phyloP scores from a whole-genome alignment of 2,329 filamentous ascomycete species.

The Metarhizium humberi region DNA sequence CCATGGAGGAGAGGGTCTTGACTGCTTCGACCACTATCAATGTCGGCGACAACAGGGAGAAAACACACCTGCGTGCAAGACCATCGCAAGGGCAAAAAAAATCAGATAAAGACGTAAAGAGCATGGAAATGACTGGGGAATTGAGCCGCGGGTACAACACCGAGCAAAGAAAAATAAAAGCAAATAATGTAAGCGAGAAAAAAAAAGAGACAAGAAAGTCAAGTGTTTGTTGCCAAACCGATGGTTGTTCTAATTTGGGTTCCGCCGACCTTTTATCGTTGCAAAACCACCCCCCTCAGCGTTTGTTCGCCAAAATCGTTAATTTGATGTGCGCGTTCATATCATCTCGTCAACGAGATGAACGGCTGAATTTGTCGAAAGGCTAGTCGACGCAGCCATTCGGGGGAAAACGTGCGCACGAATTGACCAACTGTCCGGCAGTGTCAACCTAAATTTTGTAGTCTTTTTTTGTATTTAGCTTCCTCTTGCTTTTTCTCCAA shows the following conservation, averaged over 20 bases:
- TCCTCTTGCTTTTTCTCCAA: neutral
- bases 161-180: neutral
- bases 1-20: neutral
- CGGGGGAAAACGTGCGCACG: neutral
- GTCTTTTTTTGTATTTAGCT: neutral
- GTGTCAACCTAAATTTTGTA: slow-evolving; percentile 6
- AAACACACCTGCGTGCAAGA: neutral
- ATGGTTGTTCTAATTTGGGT: slow-evolving; percentile 8
- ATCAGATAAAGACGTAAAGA: neutral
- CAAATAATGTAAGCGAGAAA: neutral
- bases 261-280: slow-evolving; percentile 3
- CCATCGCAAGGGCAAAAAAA: neutral
- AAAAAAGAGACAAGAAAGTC: neutral
- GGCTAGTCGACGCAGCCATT: neutral
- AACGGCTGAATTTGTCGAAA: neutral
- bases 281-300: slow-evolving; percentile 2
- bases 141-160: neutral
- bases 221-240: slow-evolving; percentile 13
- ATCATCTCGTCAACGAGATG: slow-evolving; percentile 12
- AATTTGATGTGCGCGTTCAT: slow-evolving; percentile 2
- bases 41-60: neutral
- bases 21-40: neutral
- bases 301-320: slow-evolving; percentile 2
- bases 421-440: slow-evolving; percentile 12
- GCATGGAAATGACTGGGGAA: neutral